Conservation (phyloP, 371 early-diverging fungal genomes). For the Mucor sp. region DNA sequence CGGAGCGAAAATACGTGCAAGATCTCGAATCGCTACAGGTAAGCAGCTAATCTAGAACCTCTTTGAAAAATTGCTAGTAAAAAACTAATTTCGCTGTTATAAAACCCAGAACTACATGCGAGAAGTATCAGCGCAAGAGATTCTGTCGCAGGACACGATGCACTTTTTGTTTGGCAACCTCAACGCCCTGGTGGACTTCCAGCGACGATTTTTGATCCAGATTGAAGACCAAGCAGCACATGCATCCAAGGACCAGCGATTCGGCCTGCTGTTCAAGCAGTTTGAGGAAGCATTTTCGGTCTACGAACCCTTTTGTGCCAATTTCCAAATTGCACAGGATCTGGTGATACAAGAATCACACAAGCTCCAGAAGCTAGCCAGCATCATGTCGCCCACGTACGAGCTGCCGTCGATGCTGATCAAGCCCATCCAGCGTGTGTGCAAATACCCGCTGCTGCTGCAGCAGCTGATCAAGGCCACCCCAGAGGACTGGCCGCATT, state of each 20-base stretch:
- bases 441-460: conserved; percentile 92
- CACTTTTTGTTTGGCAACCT: conserved; percentile 90
- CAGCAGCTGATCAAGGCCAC: conserved; percentile 82
- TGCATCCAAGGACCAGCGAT: conserved; percentile 78
- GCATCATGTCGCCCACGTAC: conserved; percentile 80
- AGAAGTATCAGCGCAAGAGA: conserved; percentile 54
- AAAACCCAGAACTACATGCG: conserved; percentile 46
- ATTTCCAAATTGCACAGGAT: conserved; percentile 78
- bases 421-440: conserved; percentile 95
- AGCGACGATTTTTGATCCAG: conserved; percentile 89
- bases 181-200: conserved; percentile 93
- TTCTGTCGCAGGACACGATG: conserved; percentile 74
- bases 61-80: background rate
- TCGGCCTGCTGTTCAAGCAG: conserved; percentile 80
- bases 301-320: conserved; percentile 94
- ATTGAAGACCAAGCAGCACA: conserved; percentile 81
- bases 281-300: conserved; percentile 86
- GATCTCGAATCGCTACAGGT: conserved; percentile 74
- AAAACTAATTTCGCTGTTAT: background rate
- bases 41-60: conserved; percentile 6
- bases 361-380: conserved; percentile 55
- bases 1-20: conserved; percentile 87
- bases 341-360: conserved; percentile 47
- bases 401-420: conserved; percentile 91
- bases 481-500: conserved; percentile 65